Base-by-base conservation (phyloP, 2,329 filamentous ascomycete species). In the Talaromyces sp. region DNA sequence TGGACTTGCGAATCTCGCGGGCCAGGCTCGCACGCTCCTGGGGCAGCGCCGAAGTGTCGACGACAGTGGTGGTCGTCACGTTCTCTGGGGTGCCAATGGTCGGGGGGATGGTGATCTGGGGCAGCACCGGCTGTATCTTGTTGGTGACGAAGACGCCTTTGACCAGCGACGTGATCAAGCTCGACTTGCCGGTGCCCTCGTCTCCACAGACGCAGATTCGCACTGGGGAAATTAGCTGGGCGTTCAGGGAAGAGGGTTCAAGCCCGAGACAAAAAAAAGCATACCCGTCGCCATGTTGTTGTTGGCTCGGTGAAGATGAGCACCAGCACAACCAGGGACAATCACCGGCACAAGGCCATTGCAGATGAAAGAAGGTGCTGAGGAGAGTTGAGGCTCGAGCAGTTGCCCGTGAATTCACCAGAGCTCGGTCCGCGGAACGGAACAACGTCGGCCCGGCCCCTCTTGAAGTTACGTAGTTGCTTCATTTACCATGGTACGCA, bases 141-240 rank as follows among this genome's bases (percentile, higher is more conserved):
- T 90, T 91, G 65, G 89, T 91, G 69, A 98, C 90, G 76, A 98
- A 99, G 75, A 93, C 90, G 73, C 97, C 93, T 74, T 98, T 98
- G 74, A 99, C 93, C 43, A 99, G 87, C 60, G 92, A 96, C 59
- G 93, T 95, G 72, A 96, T 96, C 74, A 96, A 83, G 75, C 90
- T 95, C 62, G 90, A 95, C 79, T 96, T 96, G 69, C 92, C 92
- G n/a, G 90, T 92, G 69, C 90, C 90, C 78, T 98, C 93, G 75
- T 99, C 95, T 71, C 95, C 95, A 79, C 93, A 97, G 62, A 98
- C 91, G 76, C 92, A 96, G 71, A 98, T 93, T 66, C 95, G 90
- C 63, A 98, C 93, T 85, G 72, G 31, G 21, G n/a, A 24, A 24
- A 9, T 46, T 24, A 24, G 43, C 43, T 11, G 7, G 19, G n/a